Evolutionary conservation across 2,329 filamentous ascomycete species (phyloP), one percentile per base, ranked within the genome.

Genomic region (Apiospora kogelbergensis): DNA sequence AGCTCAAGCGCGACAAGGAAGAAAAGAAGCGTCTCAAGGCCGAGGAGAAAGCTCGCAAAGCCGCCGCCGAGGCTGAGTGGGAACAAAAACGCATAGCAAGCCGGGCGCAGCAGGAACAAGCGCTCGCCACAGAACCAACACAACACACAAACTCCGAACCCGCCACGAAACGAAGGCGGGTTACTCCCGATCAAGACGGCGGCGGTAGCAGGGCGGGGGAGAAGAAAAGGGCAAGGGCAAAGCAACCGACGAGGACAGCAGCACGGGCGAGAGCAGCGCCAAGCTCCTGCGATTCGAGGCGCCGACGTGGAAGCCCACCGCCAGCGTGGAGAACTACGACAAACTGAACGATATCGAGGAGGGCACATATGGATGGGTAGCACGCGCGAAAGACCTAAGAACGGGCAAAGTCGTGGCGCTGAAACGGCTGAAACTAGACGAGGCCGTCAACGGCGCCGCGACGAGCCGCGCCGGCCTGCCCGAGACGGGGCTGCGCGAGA

Each of bases 291-390:
- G 92, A 13, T 95, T 97, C 76, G 87, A 91, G 11, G 84, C 85
- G 17, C 87, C 88, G 11, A 80, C 83, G 73, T 97, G 94, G 89
- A 86, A 88, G 66, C 84, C 82, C 69, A 92, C 91, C 76, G 87
- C 92, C 70, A 93, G 93, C 78, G 91, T 97, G 33, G 92, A 95
- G 76, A 91, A 93, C 77, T 99, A 95, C 81, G 93, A 98, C 76
- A 92, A 93, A 74, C 85, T 99, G 69, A 99, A 99, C 80, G 93
- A 96, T 78, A 99, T 99, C 76, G 96, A 98, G 80, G 96, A 99
- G 83, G 96, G 96, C 44, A 94, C 94, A 10, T 99, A 99, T 80
- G 96, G 96, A 63, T 95, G 91, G 88, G 96, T 99, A 5, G 95
- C 95, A 68, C 88, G 96, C 69, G 96, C 94, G 15, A 90, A 86